phyloP scores from a whole-genome alignment of 768 basidiomycete genomes.

The Gloeostereum incarnatum region DNA sequence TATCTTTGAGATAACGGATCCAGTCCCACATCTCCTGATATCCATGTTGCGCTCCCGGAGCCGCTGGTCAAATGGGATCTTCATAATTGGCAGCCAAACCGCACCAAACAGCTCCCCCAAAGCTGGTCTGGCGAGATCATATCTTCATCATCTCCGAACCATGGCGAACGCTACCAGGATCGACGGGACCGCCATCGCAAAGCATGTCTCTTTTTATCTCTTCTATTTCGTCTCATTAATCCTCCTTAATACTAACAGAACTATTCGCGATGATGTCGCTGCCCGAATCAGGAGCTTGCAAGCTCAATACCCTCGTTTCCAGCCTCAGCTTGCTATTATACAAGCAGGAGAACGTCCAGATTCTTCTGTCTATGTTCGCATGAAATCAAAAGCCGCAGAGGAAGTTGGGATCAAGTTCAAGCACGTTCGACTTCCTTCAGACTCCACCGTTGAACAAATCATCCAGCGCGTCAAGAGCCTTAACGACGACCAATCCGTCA shows the following conservation, averaged over 20 bases:
- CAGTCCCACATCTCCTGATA: too few species aligned
- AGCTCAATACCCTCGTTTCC: conserved; percentile 74
- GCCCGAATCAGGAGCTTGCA: conserved; percentile 56
- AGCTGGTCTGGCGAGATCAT: too few species aligned
- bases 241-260: conserved; percentile 34
- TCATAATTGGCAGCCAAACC: too few species aligned
- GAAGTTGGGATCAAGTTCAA: conserved; percentile 87
- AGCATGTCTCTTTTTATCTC: conserved; percentile 35
- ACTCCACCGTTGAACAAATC: conserved; percentile 65
- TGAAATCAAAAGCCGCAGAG: conserved; percentile 94
- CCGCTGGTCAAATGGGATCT: too few species aligned
- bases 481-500: conserved; percentile 74
- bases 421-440: conserved; percentile 66
- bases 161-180: conserved; percentile 47
- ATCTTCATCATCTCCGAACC: conserved; percentile 12
- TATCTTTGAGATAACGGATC: too few species aligned
- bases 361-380: conserved; percentile 88
- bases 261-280: conserved; percentile 72
- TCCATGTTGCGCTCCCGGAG: too few species aligned
- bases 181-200: conserved; percentile 79
- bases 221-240: conserved; percentile 4
- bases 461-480: conserved; percentile 71
- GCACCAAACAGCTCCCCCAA: too few species aligned
- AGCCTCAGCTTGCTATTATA: conserved; percentile 83
- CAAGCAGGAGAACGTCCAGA: conserved; percentile 92